Base-by-base conservation (phyloP, 129 eudicot genomes). In the Flaveria robusta region DNA sequence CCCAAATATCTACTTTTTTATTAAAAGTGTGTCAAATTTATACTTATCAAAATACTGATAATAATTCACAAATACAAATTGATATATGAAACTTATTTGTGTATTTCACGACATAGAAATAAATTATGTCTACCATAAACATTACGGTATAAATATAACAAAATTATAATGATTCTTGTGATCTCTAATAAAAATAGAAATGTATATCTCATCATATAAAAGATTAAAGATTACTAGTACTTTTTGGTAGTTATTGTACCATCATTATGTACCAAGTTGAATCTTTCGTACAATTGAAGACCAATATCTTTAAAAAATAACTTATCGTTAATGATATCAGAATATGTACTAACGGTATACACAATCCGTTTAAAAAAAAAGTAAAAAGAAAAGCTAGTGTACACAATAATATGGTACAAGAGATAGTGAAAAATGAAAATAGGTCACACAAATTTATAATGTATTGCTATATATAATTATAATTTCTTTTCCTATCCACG, bases 191-290 rank as follows among this genome's bases (percentile, higher is more conserved):
- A 58, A 58, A 8, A 56, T 52, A 60, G 13, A 62, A 27, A 13
- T 27, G 68, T 15, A 14, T 63, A 15, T 20, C 16, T 29, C 68
- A 63, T 34, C 20, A 0, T 12, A 14, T 18, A 29, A 63, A 29
- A 63, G 10, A 29, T 63, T 63, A 31, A 63, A 63, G 43, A 63
- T 63, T 63, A 29, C 45, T 15, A 29, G 68, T 63, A 63, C 68
- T 31, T 63, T 26, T 63, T 63, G 68, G 41, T 63, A 29, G 68
- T 63, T 63, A 63, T 63, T 63, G 68, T 63, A 63, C 68, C 45
- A 63, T 63, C 68, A 63, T 34, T 27, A 63, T 63, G 68, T 63
- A 63, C 68, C 43, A 27, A 29, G 12, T 7, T 63, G 68, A 62
- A 62, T 60, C 41, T 60, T 60, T 27, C 67, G 67, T 60, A 26